Conservation (phyloP, 2,329 filamentous ascomycete species). For the Berkeleyomyces rouxiae region DNA sequence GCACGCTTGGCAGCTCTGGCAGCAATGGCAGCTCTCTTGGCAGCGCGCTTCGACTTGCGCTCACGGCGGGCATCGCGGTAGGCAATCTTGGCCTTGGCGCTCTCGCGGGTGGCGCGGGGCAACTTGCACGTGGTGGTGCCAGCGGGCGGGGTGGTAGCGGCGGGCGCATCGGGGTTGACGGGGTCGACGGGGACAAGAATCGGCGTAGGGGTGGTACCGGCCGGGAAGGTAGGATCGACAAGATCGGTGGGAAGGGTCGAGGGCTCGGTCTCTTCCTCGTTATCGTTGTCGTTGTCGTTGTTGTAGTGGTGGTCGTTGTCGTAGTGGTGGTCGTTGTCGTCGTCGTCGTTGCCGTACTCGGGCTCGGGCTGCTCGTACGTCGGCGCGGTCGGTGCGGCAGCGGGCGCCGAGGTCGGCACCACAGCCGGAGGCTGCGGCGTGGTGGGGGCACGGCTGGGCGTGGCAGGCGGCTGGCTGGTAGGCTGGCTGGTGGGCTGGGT, state of each 20-base stretch:
- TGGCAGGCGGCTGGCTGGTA: not conserved
- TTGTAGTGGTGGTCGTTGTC: not conserved
- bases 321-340: not conserved
- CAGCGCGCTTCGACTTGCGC: constrained; percentile 2
- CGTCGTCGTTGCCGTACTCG: not conserved
- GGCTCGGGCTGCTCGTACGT: not conserved
- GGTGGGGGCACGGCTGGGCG: not conserved
- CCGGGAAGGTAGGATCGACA: not conserved
- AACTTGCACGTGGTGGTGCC: not conserved
- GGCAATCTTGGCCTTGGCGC: not conserved
- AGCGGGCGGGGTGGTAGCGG: not conserved
- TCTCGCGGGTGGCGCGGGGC: not conserved
- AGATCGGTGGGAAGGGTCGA: not conserved
- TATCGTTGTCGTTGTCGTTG: not conserved
- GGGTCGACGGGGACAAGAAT: not conserved
- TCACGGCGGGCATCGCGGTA: not conserved
- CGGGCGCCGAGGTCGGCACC: not conserved
- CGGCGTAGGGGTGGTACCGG: constrained; percentile 4
- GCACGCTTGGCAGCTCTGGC: constrained; percentile 3
- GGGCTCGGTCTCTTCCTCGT: not conserved
- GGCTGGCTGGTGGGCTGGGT: not conserved
- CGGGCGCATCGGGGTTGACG: not conserved
- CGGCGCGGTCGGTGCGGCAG: not conserved
- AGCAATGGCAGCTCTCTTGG: constrained; percentile 6
- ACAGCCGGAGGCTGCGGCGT: not conserved